Evolutionary conservation across 805 yeast genomes (phyloP).

Genomic region (Metschnikowia noctiluminum): DNA sequence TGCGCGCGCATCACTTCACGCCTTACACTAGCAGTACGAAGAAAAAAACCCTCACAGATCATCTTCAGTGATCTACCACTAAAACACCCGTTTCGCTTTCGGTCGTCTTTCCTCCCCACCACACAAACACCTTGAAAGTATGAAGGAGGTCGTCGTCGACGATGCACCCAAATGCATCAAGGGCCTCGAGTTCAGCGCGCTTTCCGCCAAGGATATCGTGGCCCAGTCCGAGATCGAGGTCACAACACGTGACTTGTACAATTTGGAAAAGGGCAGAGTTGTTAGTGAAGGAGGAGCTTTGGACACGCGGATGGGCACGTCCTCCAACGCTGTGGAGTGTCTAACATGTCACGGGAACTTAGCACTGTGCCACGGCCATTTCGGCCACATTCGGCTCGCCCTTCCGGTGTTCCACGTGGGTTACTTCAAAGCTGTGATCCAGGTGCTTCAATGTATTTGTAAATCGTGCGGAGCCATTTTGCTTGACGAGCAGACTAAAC

Average conservation of each 20-base stretch:
- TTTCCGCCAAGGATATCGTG: slow-evolving; percentile 86
- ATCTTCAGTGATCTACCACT: not conserved
- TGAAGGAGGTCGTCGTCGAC: slow-evolving; percentile 60
- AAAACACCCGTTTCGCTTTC: not conserved
- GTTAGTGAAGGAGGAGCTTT: slow-evolving; percentile 84
- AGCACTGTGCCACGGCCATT: slow-evolving; percentile 97
- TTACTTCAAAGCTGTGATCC: slow-evolving; percentile 86
- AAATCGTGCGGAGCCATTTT: slow-evolving; percentile 80
- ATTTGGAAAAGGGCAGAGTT: slow-evolving; percentile 82
- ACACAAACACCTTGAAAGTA: slow-evolving; percentile 8
- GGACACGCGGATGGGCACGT: slow-evolving; percentile 91
- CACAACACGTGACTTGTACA: slow-evolving; percentile 85
- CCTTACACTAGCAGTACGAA: too few relatives aligned
- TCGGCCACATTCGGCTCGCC: slow-evolving; percentile 91
- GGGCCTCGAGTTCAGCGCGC: slow-evolving; percentile 88
- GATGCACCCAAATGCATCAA: slow-evolving; percentile 85
- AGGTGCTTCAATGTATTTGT: slow-evolving; percentile 86
- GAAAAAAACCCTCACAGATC: not conserved
- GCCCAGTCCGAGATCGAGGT: slow-evolving; percentile 95
- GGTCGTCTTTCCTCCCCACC: not conserved
- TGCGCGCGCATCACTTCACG: not conserved
- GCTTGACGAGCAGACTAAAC: slow-evolving; percentile 67
- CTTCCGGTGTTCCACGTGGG: slow-evolving; percentile 98
- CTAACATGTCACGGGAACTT: slow-evolving; percentile 86
- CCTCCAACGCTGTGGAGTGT: slow-evolving; percentile 83